These are phyloP conservation scores for Cladosporium phlei DNA, from an alignment of 2,329 filamentous ascomycete species.

Conservation along the genomic window DNA sequence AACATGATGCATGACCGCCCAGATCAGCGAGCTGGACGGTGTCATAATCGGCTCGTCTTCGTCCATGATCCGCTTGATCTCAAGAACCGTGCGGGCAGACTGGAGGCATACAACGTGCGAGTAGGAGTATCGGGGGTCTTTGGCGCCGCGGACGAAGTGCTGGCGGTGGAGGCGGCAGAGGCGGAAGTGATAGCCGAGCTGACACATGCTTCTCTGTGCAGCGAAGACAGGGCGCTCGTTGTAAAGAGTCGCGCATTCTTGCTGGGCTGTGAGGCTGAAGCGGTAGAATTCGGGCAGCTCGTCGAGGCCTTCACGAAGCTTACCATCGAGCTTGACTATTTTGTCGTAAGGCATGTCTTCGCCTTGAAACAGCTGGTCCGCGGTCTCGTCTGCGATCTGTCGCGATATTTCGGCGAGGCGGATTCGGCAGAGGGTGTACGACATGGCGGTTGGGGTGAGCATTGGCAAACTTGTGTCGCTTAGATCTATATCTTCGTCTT, in stretches of 20 bases:
- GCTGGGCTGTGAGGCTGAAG: neutral
- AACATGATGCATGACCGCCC: slow-evolving; percentile 6
- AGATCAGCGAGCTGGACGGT: slow-evolving; percentile 5
- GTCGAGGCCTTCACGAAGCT: neutral
- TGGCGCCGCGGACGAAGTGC: neutral
- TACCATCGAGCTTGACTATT: neutral
- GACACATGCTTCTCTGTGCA: neutral
- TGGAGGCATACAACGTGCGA: slow-evolving; percentile 5
- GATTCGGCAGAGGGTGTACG: neutral
- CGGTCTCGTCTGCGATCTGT: neutral
- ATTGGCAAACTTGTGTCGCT: neutral
- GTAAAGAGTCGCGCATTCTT: neutral
- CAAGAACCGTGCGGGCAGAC: slow-evolving; percentile 2
- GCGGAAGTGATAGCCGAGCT: slow-evolving; percentile 1
- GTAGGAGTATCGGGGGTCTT: slow-evolving; percentile 4
- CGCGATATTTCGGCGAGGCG: neutral
- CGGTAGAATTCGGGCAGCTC: slow-evolving; percentile 2
- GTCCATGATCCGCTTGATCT: slow-evolving; percentile 8
- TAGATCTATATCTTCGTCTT: neutral
- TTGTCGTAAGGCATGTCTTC: neutral
- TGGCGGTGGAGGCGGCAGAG: slow-evolving; percentile 5
- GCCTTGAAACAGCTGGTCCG: neutral
- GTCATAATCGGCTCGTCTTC: slow-evolving; percentile 2
- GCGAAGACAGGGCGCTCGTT: neutral
- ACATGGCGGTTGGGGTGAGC: neutral